Evolutionary conservation across 371 early-diverging fungal species (phyloP).

Genomic region (Zychaea mexicana): DNA sequence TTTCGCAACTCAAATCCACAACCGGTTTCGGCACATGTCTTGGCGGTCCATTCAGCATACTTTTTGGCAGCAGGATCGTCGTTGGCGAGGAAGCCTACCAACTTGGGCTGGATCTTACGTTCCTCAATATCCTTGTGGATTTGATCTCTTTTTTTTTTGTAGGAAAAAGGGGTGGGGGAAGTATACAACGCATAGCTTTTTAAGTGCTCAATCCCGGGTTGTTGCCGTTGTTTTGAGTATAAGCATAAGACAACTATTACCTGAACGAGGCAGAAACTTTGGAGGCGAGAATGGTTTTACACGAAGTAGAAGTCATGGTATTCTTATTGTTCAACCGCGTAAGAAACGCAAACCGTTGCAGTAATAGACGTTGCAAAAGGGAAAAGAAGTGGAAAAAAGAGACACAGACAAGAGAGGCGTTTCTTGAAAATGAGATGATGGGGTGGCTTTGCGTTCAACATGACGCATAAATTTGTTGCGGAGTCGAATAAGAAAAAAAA

Average conservation of each 20-base stretch:
- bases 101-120: slow-evolving; percentile 73
- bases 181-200: neutral
- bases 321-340: too few relatives aligned
- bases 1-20: slow-evolving; percentile 89
- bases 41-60: slow-evolving; percentile 90
- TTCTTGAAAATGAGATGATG: too few relatives aligned
- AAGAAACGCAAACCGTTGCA: too few relatives aligned
- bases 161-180: neutral
- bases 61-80: slow-evolving; percentile 90
- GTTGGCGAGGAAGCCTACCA: slow-evolving; percentile 96
- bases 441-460: too few relatives aligned
- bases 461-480: too few relatives aligned
- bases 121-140: slow-evolving; percentile 77
- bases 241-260: slow-evolving; percentile 37
- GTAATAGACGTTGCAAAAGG: too few relatives aligned
- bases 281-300: slow-evolving; percentile 61
- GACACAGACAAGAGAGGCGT: too few relatives aligned
- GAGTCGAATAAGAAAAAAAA: too few relatives aligned
- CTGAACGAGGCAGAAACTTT: slow-evolving; percentile 64
- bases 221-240: too few relatives aligned
- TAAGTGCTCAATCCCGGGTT: neutral
- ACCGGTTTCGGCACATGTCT: slow-evolving; percentile 91
- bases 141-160: slow-evolving; percentile 60
- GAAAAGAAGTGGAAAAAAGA: too few relatives aligned
- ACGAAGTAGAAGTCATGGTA: slow-evolving; percentile 3